A percentile compares a stretch with the other conserved stretches of the same genome.
Conservation (phyloP, 208 protist genomes). For the Acanthamoeba sp. region DNA sequence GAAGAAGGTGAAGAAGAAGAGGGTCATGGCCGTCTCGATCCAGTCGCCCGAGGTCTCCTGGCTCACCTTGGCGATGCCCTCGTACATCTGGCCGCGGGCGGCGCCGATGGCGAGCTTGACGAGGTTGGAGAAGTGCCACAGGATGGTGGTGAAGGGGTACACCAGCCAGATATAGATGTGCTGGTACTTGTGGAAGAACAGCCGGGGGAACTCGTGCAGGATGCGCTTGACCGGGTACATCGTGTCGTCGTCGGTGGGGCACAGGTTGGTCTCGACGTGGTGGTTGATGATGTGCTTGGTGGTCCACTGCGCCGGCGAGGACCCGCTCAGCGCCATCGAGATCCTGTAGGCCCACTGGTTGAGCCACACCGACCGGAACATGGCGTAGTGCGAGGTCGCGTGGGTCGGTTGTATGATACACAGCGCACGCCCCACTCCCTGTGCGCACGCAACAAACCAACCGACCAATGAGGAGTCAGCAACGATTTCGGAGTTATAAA, state of each 20-base stretch:
- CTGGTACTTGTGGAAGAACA: slow-evolving; percentile 80
- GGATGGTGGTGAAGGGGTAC: slow-evolving; percentile 71
- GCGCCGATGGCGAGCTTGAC: slow-evolving; percentile 69
- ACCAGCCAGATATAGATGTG: slow-evolving; percentile 83
- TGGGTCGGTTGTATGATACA: slow-evolving; percentile 78
- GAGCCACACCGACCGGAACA: slow-evolving; percentile 65
- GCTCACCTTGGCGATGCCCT: slow-evolving; percentile 70
- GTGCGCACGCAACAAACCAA: no score
- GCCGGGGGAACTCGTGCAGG: slow-evolving; percentile 68
- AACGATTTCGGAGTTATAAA: not conserved
- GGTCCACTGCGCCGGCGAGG: slow-evolving; percentile 78
- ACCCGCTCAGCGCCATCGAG: slow-evolving; percentile 75
- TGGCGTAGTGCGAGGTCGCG: slow-evolving; percentile 78
- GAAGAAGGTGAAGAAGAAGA: slow-evolving; percentile 75
- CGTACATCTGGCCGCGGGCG: slow-evolving; percentile 55
- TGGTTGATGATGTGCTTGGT: slow-evolving; percentile 81
- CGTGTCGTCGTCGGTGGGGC: slow-evolving; percentile 78
- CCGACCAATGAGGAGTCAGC: no score
- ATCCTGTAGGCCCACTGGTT: slow-evolving; percentile 80
- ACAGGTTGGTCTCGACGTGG: slow-evolving; percentile 81
- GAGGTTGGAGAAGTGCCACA: slow-evolving; percentile 78
- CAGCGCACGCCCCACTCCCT: slow-evolving; percentile 74
- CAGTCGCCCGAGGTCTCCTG: not conserved
- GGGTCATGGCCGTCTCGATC: slow-evolving; percentile 38
- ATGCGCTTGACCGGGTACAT: slow-evolving; percentile 83